These are phyloP conservation scores for Carallia brachiata DNA, from an alignment of 345 rosid genomes.

Conservation along the genomic window DNA sequence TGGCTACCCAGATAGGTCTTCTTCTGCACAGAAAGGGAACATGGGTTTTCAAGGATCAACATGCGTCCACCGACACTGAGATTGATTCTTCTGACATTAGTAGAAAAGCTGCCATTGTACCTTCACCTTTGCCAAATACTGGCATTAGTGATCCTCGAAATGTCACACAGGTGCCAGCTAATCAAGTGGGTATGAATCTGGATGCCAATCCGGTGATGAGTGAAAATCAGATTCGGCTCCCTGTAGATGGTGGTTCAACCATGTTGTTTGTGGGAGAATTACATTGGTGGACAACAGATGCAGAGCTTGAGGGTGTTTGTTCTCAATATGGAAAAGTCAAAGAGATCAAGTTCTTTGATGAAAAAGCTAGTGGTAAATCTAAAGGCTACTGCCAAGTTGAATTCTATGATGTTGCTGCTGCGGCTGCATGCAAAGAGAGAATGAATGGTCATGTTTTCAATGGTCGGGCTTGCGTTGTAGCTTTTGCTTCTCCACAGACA, in stretches of 20 bases:
- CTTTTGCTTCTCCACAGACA: constrained; percentile 82
- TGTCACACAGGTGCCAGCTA: constrained; percentile 46
- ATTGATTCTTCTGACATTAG: constrained; percentile 43
- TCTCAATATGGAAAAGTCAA: constrained; percentile 75
- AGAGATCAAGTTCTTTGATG: constrained; percentile 83
- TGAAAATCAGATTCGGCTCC: constrained; percentile 57
- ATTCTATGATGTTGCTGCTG: constrained; percentile 64
- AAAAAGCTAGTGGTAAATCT: constrained; percentile 85
- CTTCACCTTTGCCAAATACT: constrained; percentile 47
- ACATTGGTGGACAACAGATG: constrained; percentile 96
- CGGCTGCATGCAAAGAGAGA: constrained; percentile 77
- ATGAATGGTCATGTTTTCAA: constrained; percentile 70
- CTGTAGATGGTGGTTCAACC: constrained; percentile 69
- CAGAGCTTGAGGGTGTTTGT: constrained; percentile 65
- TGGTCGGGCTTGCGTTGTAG: constrained; percentile 79
- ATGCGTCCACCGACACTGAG: constrained; percentile 31
- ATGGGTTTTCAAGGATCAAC: constrained; percentile 48
- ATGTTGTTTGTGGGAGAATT: constrained; percentile 73
- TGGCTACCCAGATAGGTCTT: constrained; percentile 44
- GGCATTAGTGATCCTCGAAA: constrained; percentile 50
- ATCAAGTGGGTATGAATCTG: constrained; percentile 45
- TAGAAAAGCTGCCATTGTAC: constrained; percentile 45
- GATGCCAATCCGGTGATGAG: constrained; percentile 30
- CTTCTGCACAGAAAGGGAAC: constrained; percentile 47
- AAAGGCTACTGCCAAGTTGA: constrained; percentile 93